phyloP scores from a whole-genome alignment of 2,329 filamentous ascomycete species.

The Aspergillus pseudoglaucus region DNA sequence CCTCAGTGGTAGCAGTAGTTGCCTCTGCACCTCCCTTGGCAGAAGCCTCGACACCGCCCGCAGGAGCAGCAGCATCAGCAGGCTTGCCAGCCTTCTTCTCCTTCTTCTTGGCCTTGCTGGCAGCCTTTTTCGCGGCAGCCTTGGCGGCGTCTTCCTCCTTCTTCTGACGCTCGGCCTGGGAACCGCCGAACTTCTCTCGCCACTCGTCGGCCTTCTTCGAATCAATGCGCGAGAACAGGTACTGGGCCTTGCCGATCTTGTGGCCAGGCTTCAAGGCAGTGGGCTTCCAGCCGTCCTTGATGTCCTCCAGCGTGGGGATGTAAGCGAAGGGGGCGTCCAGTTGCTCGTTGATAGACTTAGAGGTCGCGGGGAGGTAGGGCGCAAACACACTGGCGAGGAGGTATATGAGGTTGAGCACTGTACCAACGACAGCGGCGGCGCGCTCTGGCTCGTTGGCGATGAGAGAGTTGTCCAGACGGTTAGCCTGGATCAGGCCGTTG shows the following conservation, averaged over 20 bases:
- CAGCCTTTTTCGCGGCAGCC: slow-evolving; percentile 34
- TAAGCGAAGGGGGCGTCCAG: slow-evolving; percentile 54
- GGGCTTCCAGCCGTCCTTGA: slow-evolving; percentile 56
- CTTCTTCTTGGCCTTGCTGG: slow-evolving; percentile 28
- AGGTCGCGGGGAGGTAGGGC: slow-evolving; percentile 80
- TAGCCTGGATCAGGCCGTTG: slow-evolving; percentile 55
- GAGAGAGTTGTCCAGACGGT: slow-evolving; percentile 56
- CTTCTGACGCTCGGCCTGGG: slow-evolving; percentile 58
- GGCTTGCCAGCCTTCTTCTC: slow-evolving; percentile 30
- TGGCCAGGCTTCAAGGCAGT: slow-evolving; percentile 61
- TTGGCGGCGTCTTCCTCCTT: slow-evolving; percentile 52
- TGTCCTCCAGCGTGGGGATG: slow-evolving; percentile 51
- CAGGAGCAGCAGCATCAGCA: slow-evolving; percentile 16
- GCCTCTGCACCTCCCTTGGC: slow-evolving; percentile 30
- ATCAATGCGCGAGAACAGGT: slow-evolving; percentile 79
- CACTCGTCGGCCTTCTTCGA: slow-evolving; percentile 76
- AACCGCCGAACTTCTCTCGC: slow-evolving; percentile 64
- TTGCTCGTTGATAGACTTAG: slow-evolving; percentile 69
- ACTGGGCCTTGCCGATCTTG: slow-evolving; percentile 70
- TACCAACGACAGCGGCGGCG: slow-evolving; percentile 60
- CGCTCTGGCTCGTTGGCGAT: slow-evolving; percentile 54
- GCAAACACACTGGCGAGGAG: slow-evolving; percentile 71
- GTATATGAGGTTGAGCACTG: slow-evolving; percentile 78
- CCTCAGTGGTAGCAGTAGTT: slow-evolving; percentile 16
- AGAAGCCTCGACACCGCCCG: slow-evolving; percentile 27